phyloP scores from a whole-genome alignment of 2,329 filamentous ascomycete genomes.

The Saccharata proteae region DNA sequence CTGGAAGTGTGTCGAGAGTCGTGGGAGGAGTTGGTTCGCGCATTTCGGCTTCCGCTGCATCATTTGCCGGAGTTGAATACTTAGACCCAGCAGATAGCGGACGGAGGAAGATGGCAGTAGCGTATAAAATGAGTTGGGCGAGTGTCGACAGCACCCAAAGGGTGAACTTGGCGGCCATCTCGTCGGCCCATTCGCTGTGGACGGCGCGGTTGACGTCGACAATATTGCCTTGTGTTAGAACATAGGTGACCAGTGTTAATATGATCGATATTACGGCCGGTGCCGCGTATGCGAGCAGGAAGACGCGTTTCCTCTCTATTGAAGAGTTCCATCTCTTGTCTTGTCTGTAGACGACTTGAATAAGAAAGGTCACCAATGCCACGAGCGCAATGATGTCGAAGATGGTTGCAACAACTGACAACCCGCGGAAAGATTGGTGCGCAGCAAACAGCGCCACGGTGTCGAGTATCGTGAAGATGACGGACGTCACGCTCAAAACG shows the following conservation, averaged over 20 bases:
- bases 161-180: constrained; percentile 24
- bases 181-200: constrained; percentile 12
- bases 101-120: constrained; percentile 12
- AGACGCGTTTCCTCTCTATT: too few species aligned
- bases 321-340: constrained; percentile 1
- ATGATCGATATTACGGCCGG: constrained; percentile 12
- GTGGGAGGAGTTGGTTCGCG: constrained; percentile 15
- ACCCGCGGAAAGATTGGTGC: constrained; percentile 14
- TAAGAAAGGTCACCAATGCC: constrained; percentile 8
- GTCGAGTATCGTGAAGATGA: constrained; percentile 24
- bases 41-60: constrained; percentile 24
- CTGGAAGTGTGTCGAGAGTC: constrained; percentile 13
- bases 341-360: constrained; percentile 11
- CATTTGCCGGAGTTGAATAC: constrained; percentile 14
- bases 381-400: constrained; percentile 18
- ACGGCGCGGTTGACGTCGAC: constrained; percentile 5
- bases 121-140: constrained; percentile 19
- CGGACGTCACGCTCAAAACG: constrained; percentile 22
- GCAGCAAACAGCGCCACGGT: constrained; percentile 19
- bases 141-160: constrained; percentile 21
- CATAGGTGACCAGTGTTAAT: constrained; percentile 6
- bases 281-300: constrained; percentile 9
- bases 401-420: constrained; percentile 19
- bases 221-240: constrained; percentile 6
- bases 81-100: constrained; percentile 13